Evolutionary conservation across 2,329 filamentous ascomycete species (phyloP), one percentile per base, ranked within the genome.

Genomic region (Fusarium transvaalense): DNA sequence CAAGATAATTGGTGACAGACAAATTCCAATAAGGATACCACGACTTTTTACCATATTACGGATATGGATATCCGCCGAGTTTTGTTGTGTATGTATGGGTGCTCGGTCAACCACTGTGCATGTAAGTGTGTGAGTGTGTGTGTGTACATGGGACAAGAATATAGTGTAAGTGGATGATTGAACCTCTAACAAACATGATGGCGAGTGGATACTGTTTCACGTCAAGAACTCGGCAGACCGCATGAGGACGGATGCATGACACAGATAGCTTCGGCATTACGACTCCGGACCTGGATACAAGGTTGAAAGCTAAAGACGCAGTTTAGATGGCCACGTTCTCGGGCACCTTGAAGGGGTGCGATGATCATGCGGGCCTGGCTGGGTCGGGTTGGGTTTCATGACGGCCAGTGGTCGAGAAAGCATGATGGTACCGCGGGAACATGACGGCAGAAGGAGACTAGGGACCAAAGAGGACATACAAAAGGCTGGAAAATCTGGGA

Each of bases 361-460:
- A 32, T 52, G 43, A 64, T 58, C 39, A 54, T 54, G 67, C 64
- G 35, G 53, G 58, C 32, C 50, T 66, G 57, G 59, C 59, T 58
- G 41, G 52, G 47, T 42, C 41, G 45, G 52, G 43, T 41, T 45
- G 45, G 53, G 39, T 59, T 61, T 67, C 56, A 62, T 54, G 68
- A 64, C 53, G 52, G 55, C 61, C 55, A 70, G 55, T 67, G 51
- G 63, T 67, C 51, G 17, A 61, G 68, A 48, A 50, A 57, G 41
- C 58, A 69, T 63, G 56, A 73, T 64, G 54, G 66, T 69, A 61
- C 66, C 61, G 56, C 61, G 69, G 65, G 64, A 68, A 61, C 56
- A 61, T 60, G 71, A 64, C 61, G 66, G 68, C 47, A 68, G 64
- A 57, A 54, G 56, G 60, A 68, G 31, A 53, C 68, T 70, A 71